Evolutionary conservation across 495 filamentous ascomycete species (phyloP).

Genomic region (Mycothermus thermophilus): DNA sequence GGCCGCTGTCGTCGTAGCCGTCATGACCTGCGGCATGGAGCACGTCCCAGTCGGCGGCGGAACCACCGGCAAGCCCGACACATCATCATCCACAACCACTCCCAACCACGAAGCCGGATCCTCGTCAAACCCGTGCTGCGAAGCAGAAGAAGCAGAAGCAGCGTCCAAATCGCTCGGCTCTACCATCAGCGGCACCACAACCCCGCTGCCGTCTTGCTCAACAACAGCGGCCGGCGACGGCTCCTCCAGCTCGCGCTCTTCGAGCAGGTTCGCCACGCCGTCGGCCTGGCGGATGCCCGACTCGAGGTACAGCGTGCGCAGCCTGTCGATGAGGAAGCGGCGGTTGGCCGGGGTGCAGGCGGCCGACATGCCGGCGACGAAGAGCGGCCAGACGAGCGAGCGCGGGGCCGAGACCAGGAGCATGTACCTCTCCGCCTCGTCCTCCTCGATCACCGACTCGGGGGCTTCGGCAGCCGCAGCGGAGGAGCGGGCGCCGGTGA

Average conservation of each 20-base stretch:
- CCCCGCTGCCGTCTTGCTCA: not conserved
- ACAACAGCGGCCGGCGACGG: not conserved
- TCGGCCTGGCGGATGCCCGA: conserved; percentile 23
- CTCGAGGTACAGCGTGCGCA: conserved; percentile 22
- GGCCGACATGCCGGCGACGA: conserved; percentile 24
- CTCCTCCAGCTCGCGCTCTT: conserved; percentile 11
- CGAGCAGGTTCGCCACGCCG: conserved; percentile 19
- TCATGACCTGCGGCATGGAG: too few relatives aligned
- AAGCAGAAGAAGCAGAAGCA: too few relatives aligned
- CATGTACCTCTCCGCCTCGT: conserved; percentile 22
- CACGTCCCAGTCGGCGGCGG: too few relatives aligned
- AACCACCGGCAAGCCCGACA: too few relatives aligned
- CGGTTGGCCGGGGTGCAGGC: conserved; percentile 17
- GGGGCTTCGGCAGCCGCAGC: too few relatives aligned
- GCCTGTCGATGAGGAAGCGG: conserved; percentile 17
- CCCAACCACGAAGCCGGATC: too few relatives aligned
- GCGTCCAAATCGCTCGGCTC: too few relatives aligned
- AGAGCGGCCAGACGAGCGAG: conserved; percentile 27
- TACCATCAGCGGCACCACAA: not conserved
- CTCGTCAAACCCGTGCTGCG: too few relatives aligned
- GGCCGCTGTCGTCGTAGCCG: too few relatives aligned
- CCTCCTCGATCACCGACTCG: too few relatives aligned
- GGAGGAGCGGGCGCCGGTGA: conserved; percentile 10
- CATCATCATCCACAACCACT: too few relatives aligned
- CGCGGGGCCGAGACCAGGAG: conserved; percentile 23